Conservation (phyloP, 106 monocot genomes). For the Dactylorhiza incarnata region DNA sequence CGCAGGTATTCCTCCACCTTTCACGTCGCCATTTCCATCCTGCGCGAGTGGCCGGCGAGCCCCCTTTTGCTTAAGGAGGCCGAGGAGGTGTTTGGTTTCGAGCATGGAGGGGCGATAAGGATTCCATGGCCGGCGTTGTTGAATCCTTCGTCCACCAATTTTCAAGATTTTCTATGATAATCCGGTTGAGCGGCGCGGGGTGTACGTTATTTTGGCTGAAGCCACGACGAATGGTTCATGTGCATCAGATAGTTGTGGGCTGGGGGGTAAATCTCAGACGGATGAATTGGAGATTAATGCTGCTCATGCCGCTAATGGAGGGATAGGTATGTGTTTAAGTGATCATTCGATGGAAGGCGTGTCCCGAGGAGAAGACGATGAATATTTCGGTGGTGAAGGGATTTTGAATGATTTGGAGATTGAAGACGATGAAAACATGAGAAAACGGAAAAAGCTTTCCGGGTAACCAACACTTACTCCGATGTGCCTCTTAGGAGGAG, state of each 20-base stretch:
- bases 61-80: too few relatives aligned
- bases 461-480: too few relatives aligned
- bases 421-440: conserved; percentile 7
- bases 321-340: neutral
- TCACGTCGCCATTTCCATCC: too few relatives aligned
- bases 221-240: too few relatives aligned
- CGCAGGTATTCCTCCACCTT: too few relatives aligned
- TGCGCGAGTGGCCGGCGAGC: too few relatives aligned
- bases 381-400: conserved; percentile 5
- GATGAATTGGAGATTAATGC: conserved; percentile 10
- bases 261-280: neutral
- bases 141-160: conserved; percentile 35
- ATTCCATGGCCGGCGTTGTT: conserved; percentile 43
- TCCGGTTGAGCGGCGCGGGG: too few relatives aligned
- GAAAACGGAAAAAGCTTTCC: too few relatives aligned
- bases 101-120: too few relatives aligned
- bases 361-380: neutral
- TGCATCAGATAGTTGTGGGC: neutral
- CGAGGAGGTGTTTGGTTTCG: too few relatives aligned
- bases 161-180: conserved; percentile 39
- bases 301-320: neutral
- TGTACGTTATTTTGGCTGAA: too few relatives aligned
- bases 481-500: conserved; percentile 1
- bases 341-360: neutral
- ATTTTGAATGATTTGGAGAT: neutral